Conservation (phyloP, 768 basidiomycete genomes). For the Boletus speciosus region DNA sequence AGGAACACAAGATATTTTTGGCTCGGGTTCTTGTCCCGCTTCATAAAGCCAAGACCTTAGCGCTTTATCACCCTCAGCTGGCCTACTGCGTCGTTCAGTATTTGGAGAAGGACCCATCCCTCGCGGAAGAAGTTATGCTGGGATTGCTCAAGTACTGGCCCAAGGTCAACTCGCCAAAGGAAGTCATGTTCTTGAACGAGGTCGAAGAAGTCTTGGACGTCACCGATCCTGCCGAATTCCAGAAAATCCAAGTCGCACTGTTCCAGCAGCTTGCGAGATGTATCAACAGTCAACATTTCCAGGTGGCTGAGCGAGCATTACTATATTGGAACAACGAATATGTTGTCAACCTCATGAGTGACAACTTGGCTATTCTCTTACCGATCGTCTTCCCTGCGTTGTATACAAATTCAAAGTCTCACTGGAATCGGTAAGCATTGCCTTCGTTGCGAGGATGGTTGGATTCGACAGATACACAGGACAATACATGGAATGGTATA, state of each 20-base stretch:
- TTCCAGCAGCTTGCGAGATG: conserved; percentile 95
- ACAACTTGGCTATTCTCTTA: conserved; percentile 82
- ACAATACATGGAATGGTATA: conserved; percentile 99
- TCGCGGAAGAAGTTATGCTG: conserved; percentile 94
- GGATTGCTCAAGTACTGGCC: conserved; percentile 98
- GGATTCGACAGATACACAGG: conserved; percentile 39
- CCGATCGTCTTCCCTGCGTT: conserved; percentile 97
- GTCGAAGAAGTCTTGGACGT: conserved; percentile 99
- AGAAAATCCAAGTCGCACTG: conserved; percentile 88
- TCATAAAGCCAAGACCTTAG: conserved; percentile 97
- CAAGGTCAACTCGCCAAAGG: conserved; percentile 98
- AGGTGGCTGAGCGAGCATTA: conserved; percentile 95
- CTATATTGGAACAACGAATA: conserved; percentile 99
- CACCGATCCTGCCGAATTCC: conserved; percentile 93
- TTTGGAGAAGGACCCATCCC: conserved; percentile 87
- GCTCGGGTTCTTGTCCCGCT: conserved; percentile 91
- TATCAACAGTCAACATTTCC: conserved; percentile 99
- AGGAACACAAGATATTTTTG: conserved; percentile 98
- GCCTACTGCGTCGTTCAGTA: conserved; percentile 99
- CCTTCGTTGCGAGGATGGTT: not conserved
- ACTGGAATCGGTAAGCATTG: conserved; percentile 90
- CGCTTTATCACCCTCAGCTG: conserved; percentile 97
- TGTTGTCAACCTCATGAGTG: conserved; percentile 98
- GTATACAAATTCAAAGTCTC: conserved; percentile 92
- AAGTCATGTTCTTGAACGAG: conserved; percentile 99